Evolutionary conservation across 768 basidiomycete species (phyloP).

Genomic region (Auriscalpium vulgare): DNA sequence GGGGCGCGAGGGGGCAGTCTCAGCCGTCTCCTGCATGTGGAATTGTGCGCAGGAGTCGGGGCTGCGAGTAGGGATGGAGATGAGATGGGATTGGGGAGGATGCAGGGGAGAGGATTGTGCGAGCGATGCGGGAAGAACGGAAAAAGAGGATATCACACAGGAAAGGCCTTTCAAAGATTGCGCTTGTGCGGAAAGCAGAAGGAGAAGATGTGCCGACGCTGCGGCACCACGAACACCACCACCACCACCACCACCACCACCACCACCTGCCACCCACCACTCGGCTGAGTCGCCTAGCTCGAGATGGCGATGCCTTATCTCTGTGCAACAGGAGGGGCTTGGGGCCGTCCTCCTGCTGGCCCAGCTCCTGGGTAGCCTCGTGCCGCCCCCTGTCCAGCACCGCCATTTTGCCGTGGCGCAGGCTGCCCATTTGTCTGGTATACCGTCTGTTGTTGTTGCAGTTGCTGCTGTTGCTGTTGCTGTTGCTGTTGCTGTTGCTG

Average conservation of each 20-base stretch:
- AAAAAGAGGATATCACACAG: not conserved
- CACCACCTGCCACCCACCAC: not conserved
- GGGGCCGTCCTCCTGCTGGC: conserved; percentile 18
- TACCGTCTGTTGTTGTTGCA: conserved; percentile 20
- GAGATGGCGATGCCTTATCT: conserved; percentile 6
- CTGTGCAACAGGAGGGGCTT: conserved; percentile 11
- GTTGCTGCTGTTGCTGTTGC: conserved; percentile 11
- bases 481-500: conserved; percentile 7
- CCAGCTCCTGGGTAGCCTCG: conserved; percentile 10
- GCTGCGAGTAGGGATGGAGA: not conserved
- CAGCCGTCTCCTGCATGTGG: not conserved
- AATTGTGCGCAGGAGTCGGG: not conserved
- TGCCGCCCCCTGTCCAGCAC: conserved; percentile 12
- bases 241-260: not conserved
- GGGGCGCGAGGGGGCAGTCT: not conserved
- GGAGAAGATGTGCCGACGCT: not conserved
- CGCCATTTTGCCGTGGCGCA: conserved; percentile 21
- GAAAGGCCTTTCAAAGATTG: not conserved
- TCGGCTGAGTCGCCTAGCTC: not conserved
- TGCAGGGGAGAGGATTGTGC: not conserved
- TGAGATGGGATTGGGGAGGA: not conserved
- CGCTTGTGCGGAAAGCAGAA: not conserved
- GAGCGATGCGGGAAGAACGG: not conserved
- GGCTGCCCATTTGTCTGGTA: conserved; percentile 23
- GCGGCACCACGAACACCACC: not conserved